phyloP scores from a whole-genome alignment of 169 alveolate species.

The Cryptosporidium andersoni region DNA sequence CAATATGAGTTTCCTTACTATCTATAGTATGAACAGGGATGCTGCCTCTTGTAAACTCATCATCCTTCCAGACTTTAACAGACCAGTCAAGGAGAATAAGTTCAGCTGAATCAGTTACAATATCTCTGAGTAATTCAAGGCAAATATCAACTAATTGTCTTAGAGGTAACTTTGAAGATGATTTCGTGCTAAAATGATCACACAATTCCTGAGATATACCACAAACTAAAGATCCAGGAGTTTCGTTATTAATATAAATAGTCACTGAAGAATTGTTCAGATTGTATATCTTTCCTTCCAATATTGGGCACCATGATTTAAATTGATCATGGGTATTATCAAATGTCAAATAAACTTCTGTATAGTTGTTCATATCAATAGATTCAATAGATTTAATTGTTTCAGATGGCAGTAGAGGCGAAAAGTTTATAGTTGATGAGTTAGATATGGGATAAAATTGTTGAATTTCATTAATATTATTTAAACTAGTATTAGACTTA shows the following conservation, averaged over 20 bases:
- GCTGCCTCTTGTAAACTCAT: constrained; percentile 35
- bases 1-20: constrained; percentile 42
- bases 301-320: constrained; percentile 13
- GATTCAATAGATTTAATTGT: constrained; percentile 36
- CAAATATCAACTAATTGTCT: constrained; percentile 46
- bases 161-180: constrained; percentile 3
- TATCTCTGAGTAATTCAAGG: constrained; percentile 23
- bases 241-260: constrained; percentile 29
- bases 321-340: background rate
- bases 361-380: constrained; percentile 53
- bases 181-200: constrained; percentile 1
- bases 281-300: constrained; percentile 50
- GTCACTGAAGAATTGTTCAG: constrained; percentile 36
- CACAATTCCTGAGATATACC: constrained; percentile 52
- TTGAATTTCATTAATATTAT: background rate
- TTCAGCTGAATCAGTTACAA: constrained; percentile 17
- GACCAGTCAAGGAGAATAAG: constrained; percentile 9
- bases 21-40: constrained; percentile 43
- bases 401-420: constrained; percentile 52
- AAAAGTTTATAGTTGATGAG: constrained; percentile 13
- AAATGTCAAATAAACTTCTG: constrained; percentile 24
- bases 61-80: constrained; percentile 53
- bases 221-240: constrained; percentile 45
- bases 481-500: constrained; percentile 1
- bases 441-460: background rate